Conservation (phyloP, 2,329 filamentous ascomycete species). For the Chaetomiaceae sp. region DNA sequence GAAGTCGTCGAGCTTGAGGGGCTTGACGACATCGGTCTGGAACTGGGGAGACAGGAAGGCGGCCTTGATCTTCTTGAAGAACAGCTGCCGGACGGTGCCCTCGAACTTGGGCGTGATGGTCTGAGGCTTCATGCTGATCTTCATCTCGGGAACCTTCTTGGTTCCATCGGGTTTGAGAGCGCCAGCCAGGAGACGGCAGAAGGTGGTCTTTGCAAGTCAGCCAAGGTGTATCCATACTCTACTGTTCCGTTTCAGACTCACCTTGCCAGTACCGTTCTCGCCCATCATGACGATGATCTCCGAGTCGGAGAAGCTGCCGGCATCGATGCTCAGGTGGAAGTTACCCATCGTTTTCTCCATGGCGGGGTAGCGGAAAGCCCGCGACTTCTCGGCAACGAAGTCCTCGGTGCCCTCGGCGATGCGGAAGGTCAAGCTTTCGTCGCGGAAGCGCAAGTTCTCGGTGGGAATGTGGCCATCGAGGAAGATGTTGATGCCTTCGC, state of each 20-base stretch:
- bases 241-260: conserved; percentile 15
- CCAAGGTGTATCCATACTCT: background rate
- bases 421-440: conserved; percentile 93
- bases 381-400: conserved; percentile 75
- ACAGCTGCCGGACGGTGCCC: conserved; percentile 92
- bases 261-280: conserved; percentile 86
- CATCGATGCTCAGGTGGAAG: conserved; percentile 79
- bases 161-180: conserved; percentile 84
- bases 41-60: conserved; percentile 96
- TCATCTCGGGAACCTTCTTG: conserved; percentile 81
- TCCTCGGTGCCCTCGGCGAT: conserved; percentile 88
- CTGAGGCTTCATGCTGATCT: conserved; percentile 98
- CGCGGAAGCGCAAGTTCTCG: conserved; percentile 96
- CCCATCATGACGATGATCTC: conserved; percentile 99
- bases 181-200: conserved; percentile 93
- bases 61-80: conserved; percentile 99
- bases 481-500: conserved; percentile 98
- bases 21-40: conserved; percentile 99
- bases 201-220: conserved; percentile 66
- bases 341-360: conserved; percentile 92
- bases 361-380: conserved; percentile 78
- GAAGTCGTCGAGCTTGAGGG: conserved; percentile 97
- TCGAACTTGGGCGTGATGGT: conserved; percentile 98
- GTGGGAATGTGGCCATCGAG: conserved; percentile 96
- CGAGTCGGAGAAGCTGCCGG: conserved; percentile 90